These are phyloP conservation scores for bread wheat (Triticum aestivum) DNA, from an alignment of 176 grass and related monocot species.

Conservation along the genomic window DNA sequence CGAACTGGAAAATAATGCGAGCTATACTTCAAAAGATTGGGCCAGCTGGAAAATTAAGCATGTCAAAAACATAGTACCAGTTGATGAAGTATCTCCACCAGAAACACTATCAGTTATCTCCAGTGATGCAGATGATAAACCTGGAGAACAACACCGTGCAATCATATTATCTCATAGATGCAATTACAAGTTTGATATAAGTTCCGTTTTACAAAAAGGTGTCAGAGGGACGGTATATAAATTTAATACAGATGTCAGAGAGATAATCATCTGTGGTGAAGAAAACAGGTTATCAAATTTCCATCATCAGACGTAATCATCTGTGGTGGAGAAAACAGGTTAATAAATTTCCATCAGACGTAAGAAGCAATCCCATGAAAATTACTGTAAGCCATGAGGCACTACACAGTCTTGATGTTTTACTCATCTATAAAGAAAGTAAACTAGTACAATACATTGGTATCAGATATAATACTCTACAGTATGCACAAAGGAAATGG, in stretches of 20 bases:
- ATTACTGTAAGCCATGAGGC: not conserved
- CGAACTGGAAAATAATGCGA: not conserved
- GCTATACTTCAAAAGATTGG: not conserved
- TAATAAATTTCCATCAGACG: not conserved
- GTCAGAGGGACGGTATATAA: not conserved
- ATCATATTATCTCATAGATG: constrained; percentile 30
- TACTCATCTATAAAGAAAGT: not conserved
- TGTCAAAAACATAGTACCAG: constrained; percentile 51
- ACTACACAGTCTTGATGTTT: not conserved
- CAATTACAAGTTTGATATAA: constrained; percentile 7
- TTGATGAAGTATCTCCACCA: constrained; percentile 44
- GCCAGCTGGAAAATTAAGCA: constrained; percentile 12
- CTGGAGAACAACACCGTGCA: constrained; percentile 44
- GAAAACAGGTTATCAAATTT: not conserved
- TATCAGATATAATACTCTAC: not conserved
- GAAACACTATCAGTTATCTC: constrained; percentile 61
- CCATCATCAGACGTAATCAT: not conserved
- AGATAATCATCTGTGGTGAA: not conserved
- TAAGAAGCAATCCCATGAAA: not conserved
- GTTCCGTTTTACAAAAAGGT: constrained; percentile 1
- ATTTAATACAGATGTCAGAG: not conserved
- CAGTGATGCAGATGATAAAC: constrained; percentile 84
- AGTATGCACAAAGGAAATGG: not conserved
- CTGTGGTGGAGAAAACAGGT: not conserved
- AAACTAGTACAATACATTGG: not conserved